Evolutionary conservation across 1,284 basidiomycete genomes (phyloP), one percentile per base, ranked within the genome.

Genomic region (Sporisorium graminicola): DNA sequence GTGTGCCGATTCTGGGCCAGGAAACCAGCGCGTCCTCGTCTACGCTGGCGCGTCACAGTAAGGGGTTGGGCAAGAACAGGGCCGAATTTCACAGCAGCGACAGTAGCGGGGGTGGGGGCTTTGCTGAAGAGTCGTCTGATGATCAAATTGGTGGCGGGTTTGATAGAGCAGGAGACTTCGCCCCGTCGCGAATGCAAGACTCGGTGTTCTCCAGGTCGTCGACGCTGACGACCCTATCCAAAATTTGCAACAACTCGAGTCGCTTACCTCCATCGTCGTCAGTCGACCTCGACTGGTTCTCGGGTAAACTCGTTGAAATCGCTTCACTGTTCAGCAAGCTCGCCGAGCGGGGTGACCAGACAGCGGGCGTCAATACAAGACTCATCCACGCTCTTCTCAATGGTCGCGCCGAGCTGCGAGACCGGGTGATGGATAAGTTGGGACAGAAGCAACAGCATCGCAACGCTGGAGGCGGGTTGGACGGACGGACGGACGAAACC

Each of bases 201-300:
- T 50, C 55, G 8, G 51, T 70, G 9, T 51, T 58, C 13, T 26
- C 43, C 37, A 57, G 54, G 22, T 27, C 63, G 5, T 53, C 66
- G 5, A 57, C 54, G 3, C 24, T 50, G 9, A 62, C 54, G 13
- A 8, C 40, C 2, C 43, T 65, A n/a, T 13, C 22, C 24, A 49
- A 49, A 9, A 43, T 43, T 4, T 1, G 40, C 56, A 49, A 24
- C 56, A 49, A 33, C 16, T 49, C 53, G 2, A 12, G n/a, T 1
- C 42, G 54, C 3, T 16, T 62, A 0, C 58, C 69, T 0, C 56
- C 42, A 2, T 59, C 59, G 1, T 46, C 54, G 9, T 46, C 50
- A 20, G 50, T 67, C 10, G 70, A 73, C 20, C 53, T 73, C 22
- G 61, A 73, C 40, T 73, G 61, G 70, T 67, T 73, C 20, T 57